Evolutionary conservation across 257 asterid genomes (phyloP).

Genomic region (Nicotiana sylvestris): DNA sequence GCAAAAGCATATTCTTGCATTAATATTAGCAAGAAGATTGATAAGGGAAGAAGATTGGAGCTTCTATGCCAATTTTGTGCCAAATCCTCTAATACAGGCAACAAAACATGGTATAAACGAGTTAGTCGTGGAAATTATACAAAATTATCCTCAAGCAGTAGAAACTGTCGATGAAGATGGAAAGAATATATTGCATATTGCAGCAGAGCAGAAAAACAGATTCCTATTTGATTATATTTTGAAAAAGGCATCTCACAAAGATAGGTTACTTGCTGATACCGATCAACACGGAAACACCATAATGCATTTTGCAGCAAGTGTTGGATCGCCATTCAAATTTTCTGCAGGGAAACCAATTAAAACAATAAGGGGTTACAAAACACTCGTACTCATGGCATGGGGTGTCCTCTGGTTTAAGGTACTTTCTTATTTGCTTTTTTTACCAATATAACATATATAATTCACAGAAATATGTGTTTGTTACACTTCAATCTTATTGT

Average conservation of each 20-base stretch:
- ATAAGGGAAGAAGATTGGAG: constrained; percentile 7
- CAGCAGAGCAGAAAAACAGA: background rate
- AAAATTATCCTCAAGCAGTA: background rate
- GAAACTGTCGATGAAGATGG: background rate
- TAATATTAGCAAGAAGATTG: constrained; percentile 9
- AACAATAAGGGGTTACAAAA: background rate
- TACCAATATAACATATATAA: background rate
- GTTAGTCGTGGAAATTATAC: background rate
- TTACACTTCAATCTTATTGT: no score
- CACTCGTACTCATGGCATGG: constrained; percentile 9
- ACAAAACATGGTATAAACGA: background rate
- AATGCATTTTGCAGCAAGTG: constrained; percentile 12
- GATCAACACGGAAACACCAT: constrained; percentile 15
- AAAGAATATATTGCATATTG: constrained; percentile 7
- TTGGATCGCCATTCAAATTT: background rate
- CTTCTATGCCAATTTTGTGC: background rate
- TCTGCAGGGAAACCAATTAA: background rate
- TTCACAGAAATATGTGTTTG: no score
- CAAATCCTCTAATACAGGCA: constrained; percentile 6
- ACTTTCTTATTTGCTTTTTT: background rate
- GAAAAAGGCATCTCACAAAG: background rate
- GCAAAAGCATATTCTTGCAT: constrained; percentile 13
- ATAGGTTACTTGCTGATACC: background rate
- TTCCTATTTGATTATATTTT: background rate
- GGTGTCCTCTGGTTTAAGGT: constrained; percentile 18